phyloP scores from a whole-genome alignment of 208 protist genomes.

The Jaenimonas drosophilae region DNA sequence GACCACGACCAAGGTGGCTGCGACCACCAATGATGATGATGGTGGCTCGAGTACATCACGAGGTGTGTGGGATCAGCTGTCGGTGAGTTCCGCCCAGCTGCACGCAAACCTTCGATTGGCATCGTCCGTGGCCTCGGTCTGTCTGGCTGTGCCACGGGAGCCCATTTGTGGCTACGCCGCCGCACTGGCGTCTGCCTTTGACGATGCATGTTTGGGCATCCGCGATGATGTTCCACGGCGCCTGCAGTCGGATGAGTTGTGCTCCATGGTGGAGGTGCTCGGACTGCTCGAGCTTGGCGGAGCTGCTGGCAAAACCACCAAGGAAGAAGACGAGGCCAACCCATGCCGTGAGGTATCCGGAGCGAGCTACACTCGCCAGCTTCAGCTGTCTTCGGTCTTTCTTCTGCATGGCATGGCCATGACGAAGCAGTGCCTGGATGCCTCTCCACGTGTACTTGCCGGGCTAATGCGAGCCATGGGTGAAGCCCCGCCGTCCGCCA shows the following conservation, averaged over 20 bases:
- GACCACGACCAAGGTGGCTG: too few relatives aligned
- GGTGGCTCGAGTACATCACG: too few relatives aligned
- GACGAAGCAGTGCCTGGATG: conserved; percentile 47
- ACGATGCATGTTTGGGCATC: conserved; percentile 22
- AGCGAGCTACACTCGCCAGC: conserved; percentile 7
- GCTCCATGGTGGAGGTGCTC: conserved; percentile 38
- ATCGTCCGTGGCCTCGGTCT: conserved; percentile 7
- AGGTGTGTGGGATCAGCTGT: too few relatives aligned
- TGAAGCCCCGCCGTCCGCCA: neutral
- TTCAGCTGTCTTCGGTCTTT: conserved; percentile 25
- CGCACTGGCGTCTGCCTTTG: conserved; percentile 16
- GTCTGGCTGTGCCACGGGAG: conserved; percentile 5
- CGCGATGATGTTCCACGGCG: conserved; percentile 4
- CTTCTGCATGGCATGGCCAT: conserved; percentile 29
- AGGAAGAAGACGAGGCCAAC: neutral
- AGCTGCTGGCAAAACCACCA: neutral
- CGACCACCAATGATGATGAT: too few relatives aligned
- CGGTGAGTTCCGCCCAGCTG: conserved; percentile 15
- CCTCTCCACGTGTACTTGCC: conserved; percentile 8
- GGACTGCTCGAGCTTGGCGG: conserved; percentile 15
- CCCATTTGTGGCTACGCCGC: conserved; percentile 15
- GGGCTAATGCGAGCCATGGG: conserved; percentile 5
- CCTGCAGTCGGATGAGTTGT: conserved; percentile 38
- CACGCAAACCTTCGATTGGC: conserved; percentile 31
- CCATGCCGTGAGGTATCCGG: neutral